phyloP scores from a whole-genome alignment of 768 basidiomycete genomes.

The Lepiota brunneoincarnata region DNA sequence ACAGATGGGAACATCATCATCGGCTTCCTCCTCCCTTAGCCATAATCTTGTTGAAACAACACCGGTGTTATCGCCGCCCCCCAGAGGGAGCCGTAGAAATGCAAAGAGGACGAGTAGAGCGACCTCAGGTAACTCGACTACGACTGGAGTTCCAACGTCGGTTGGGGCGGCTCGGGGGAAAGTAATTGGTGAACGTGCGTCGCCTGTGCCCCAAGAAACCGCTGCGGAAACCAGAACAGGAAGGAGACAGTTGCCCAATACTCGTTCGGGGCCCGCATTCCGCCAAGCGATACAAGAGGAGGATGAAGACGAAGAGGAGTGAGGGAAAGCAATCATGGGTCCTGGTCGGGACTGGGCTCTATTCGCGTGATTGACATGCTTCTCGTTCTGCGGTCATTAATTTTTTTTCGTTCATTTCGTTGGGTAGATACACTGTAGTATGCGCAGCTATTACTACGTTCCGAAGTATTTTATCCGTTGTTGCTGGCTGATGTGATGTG shows the following conservation, averaged over 20 bases:
- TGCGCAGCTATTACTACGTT: slow-evolving; percentile 1
- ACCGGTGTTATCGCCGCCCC: slow-evolving; percentile 43
- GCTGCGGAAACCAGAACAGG: slow-evolving; percentile 48
- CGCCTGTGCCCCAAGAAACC: slow-evolving; percentile 56
- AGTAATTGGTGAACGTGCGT: slow-evolving; percentile 54
- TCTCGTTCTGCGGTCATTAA: not conserved
- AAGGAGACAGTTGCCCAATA: slow-evolving; percentile 66
- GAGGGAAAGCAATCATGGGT: slow-evolving; percentile 29
- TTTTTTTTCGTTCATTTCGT: slow-evolving; percentile 9
- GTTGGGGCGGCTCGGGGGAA: slow-evolving; percentile 37
- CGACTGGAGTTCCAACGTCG: slow-evolving; percentile 19
- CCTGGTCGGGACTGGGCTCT: too few species aligned
- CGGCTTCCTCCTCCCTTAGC: slow-evolving; percentile 30
- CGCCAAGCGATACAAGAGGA: slow-evolving; percentile 77
- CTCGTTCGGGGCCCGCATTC: slow-evolving; percentile 71
- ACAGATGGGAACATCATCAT: slow-evolving; percentile 45
- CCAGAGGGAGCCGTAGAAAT: slow-evolving; percentile 40
- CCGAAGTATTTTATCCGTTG: not conserved
- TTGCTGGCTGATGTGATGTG: not conserved
- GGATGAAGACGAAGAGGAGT: slow-evolving; percentile 77
- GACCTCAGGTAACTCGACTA: not conserved
- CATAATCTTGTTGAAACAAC: slow-evolving; percentile 32
- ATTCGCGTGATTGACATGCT: slow-evolving; percentile 9
- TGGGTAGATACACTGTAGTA: slow-evolving; percentile 3
- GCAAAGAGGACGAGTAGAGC: slow-evolving; percentile 32